Conservation (phyloP, 2,329 filamentous ascomycete species). For the Fusarium haematococcum region DNA sequence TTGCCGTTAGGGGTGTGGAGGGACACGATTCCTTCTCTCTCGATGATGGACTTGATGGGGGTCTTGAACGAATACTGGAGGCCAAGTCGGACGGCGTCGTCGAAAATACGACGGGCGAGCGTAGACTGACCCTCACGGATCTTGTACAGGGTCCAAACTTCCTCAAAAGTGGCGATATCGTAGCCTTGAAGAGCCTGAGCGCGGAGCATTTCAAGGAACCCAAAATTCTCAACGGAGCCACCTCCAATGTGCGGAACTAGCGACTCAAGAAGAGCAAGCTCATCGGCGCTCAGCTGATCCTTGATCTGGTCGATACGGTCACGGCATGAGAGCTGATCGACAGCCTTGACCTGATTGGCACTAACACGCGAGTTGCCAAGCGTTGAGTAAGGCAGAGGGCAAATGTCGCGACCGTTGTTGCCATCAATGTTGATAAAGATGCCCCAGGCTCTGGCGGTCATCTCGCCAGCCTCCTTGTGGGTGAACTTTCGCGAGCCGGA, state of each 20-base stretch:
- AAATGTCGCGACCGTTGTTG: neutral
- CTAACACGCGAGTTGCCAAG: constrained; percentile 2
- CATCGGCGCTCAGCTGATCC: constrained; percentile 6
- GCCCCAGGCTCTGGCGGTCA: constrained; percentile 7
- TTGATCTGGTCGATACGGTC: constrained; percentile 17
- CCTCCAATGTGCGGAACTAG: constrained; percentile 3
- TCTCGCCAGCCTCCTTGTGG: constrained; percentile 4
- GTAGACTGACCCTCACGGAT: constrained; percentile 16
- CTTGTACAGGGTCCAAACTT: constrained; percentile 22
- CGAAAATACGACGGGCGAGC: constrained; percentile 16
- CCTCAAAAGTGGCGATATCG: constrained; percentile 5
- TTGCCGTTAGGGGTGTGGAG: neutral
- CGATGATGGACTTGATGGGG: constrained; percentile 15
- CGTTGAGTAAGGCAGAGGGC: constrained; percentile 2
- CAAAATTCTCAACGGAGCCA: constrained; percentile 5
- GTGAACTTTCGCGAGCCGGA: constrained; percentile 1
- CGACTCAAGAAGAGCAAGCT: constrained; percentile 8
- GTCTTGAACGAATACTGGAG: constrained; percentile 17
- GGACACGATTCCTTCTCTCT: constrained; percentile 4
- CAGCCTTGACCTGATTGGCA: neutral
- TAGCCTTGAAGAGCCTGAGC: constrained; percentile 11
- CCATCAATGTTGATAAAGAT: constrained; percentile 17
- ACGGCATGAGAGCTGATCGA: constrained; percentile 9
- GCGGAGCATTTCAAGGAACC: constrained; percentile 13
- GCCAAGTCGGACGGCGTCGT: constrained; percentile 15